These are phyloP conservation scores for Nakazawaea ernobii DNA, from an alignment of 805 yeast genomes.

Conservation along the genomic window DNA sequence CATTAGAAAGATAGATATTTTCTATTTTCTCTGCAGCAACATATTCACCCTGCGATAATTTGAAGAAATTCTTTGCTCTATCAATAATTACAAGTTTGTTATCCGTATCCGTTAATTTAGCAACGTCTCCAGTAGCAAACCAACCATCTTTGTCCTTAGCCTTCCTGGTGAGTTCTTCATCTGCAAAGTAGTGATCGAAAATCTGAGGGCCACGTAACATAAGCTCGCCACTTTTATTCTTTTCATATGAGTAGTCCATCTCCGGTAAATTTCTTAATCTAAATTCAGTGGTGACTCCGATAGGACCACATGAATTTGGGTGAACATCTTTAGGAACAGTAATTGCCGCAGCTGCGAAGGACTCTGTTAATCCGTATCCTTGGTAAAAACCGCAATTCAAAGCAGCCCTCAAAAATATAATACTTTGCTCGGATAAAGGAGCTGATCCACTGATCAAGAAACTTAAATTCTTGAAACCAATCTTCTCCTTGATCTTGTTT, in stretches of 20 bases:
- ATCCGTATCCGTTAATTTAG: slow-evolving; percentile 34
- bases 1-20: slow-evolving; percentile 48
- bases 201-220: slow-evolving; percentile 52
- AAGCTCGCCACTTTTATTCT: slow-evolving; percentile 41
- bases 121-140: slow-evolving; percentile 57
- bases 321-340: slow-evolving; percentile 32
- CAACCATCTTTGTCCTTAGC: slow-evolving; percentile 43
- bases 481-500: slow-evolving; percentile 30
- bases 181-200: slow-evolving; percentile 43
- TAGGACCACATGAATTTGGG: slow-evolving; percentile 38
- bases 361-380: slow-evolving; percentile 62
- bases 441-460: slow-evolving; percentile 56
- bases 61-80: slow-evolving; percentile 64
- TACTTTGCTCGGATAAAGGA: slow-evolving; percentile 58
- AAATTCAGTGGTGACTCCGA: slow-evolving; percentile 48
- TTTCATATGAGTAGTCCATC: slow-evolving; percentile 33
- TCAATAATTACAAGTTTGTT: slow-evolving; percentile 41
- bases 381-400: slow-evolving; percentile 40
- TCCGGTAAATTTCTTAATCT: slow-evolving; percentile 49
- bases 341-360: slow-evolving; percentile 48
- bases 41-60: slow-evolving; percentile 30
- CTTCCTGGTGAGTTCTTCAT: slow-evolving; percentile 40
- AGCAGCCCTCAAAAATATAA: slow-evolving; percentile 53
- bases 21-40: slow-evolving; percentile 42
- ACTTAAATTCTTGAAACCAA: slow-evolving; percentile 39